These are phyloP conservation scores for Dictyophora rubrovolvata DNA, from an alignment of 768 basidiomycete species.

Conservation along the genomic window DNA sequence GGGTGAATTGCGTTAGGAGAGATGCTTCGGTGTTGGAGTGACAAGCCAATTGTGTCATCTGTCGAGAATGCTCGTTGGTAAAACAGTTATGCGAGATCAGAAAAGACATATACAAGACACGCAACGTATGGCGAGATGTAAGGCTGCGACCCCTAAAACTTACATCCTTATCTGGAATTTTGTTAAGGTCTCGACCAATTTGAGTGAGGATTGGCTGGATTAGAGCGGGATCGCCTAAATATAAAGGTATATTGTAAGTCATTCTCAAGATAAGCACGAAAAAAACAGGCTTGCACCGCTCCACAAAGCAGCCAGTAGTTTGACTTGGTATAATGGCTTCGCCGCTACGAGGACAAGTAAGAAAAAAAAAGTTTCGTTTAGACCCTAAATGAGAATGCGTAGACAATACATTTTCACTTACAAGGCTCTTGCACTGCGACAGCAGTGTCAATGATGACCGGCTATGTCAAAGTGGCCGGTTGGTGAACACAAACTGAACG, in stretches of 20 bases:
- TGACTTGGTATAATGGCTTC: constrained; percentile 54
- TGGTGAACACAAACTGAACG: no score
- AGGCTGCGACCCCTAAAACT: constrained; percentile 64
- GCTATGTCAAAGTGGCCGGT: no score
- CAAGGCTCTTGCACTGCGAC: no score
- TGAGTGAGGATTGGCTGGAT: constrained; percentile 76
- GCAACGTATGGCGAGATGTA: constrained; percentile 78
- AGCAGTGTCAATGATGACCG: no score
- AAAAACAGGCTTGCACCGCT: constrained; percentile 32
- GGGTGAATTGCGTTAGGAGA: constrained; percentile 74
- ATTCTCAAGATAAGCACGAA: background rate
- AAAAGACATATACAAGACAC: constrained; percentile 46
- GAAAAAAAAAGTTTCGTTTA: background rate
- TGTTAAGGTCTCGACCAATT: constrained; percentile 55
- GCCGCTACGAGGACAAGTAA: constrained; percentile 4
- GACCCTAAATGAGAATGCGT: background rate
- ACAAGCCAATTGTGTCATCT: constrained; percentile 59
- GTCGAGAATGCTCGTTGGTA: background rate
- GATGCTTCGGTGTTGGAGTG: constrained; percentile 65
- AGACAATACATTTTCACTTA: background rate
- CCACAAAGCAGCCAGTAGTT: constrained; percentile 50
- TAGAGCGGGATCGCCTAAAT: constrained; percentile 58
- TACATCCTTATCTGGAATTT: constrained; percentile 35
- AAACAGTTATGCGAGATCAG: background rate
- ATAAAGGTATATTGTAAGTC: background rate